A percentile compares a stretch with the other conserved stretches of the same genome.
Evolutionary conservation across 805 yeast species (phyloP).

Genomic region (Hanseniaspora lindneri): DNA sequence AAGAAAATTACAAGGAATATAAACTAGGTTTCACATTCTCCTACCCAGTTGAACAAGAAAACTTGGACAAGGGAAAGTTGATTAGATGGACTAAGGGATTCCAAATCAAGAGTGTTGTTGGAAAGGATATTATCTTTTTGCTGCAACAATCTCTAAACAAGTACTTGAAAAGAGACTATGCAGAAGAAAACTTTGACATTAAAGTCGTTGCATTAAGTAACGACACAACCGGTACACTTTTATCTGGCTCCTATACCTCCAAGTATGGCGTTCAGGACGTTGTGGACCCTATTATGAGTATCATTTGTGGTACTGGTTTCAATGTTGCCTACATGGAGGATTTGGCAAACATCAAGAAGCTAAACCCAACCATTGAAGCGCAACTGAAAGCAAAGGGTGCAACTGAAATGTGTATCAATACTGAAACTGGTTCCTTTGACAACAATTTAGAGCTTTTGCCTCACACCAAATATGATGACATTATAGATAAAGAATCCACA

Average conservation of each 20-base stretch:
- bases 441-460: constrained; percentile 68
- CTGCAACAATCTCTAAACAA: constrained; percentile 59
- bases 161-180: constrained; percentile 23
- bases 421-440: constrained; percentile 98
- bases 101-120: constrained; percentile 73
- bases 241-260: constrained; percentile 75
- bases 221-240: constrained; percentile 89
- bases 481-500: constrained; percentile 59
- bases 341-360: constrained; percentile 59
- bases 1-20: constrained; percentile 30
- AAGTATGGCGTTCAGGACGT: constrained; percentile 39
- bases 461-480: constrained; percentile 60
- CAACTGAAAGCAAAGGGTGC: constrained; percentile 35
- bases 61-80: constrained; percentile 64
- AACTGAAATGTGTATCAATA: constrained; percentile 74
- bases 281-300: constrained; percentile 72
- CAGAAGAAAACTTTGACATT: constrained; percentile 39
- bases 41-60: constrained; percentile 82
- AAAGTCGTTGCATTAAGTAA: constrained; percentile 79
- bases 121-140: constrained; percentile 63
- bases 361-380: constrained; percentile 38
- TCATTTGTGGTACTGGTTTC: constrained; percentile 95
- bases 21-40: constrained; percentile 89
- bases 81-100: constrained; percentile 97
- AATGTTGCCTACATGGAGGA: constrained; percentile 88